Conservation (phyloP, 495 filamentous ascomycete genomes). For the Penicillium goetzii region DNA sequence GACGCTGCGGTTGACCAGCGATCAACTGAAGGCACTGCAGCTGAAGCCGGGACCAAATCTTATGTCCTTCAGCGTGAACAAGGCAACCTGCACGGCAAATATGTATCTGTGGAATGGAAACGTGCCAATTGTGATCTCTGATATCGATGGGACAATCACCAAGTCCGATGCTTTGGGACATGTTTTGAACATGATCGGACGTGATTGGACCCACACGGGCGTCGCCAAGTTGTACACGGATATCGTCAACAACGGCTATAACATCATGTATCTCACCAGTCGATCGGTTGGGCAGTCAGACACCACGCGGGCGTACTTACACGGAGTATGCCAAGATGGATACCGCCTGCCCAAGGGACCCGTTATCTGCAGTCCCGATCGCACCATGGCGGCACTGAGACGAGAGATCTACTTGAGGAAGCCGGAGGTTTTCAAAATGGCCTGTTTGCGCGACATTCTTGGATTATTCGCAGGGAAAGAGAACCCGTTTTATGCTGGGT, state of each 20-base stretch:
- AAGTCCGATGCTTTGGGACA: constrained; percentile 99
- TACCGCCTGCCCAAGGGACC: constrained; percentile 87
- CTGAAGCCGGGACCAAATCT: constrained; percentile 83
- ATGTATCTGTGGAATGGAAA: constrained; percentile 95
- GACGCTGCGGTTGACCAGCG: constrained; percentile 92
- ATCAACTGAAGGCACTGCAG: constrained; percentile 86
- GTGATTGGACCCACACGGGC: constrained; percentile 96
- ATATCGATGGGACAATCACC: constrained; percentile 98
- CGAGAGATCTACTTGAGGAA: constrained; percentile 95
- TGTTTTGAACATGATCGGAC: constrained; percentile 94
- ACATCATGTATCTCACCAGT: constrained; percentile 97
- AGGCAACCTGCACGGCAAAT: constrained; percentile 83
- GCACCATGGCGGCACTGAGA: constrained; percentile 92
- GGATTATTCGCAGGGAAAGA: constrained; percentile 79
- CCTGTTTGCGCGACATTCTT: constrained; percentile 90
- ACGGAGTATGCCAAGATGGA: constrained; percentile 85
- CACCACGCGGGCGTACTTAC: constrained; percentile 85
- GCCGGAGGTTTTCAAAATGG: constrained; percentile 99
- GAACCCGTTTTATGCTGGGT: constrained; percentile 93
- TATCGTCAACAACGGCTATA: constrained; percentile 95
- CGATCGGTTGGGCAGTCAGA: constrained; percentile 93
- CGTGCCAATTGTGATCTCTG: constrained; percentile 92
- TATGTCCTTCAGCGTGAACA: constrained; percentile 95
- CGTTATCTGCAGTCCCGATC: constrained; percentile 91
- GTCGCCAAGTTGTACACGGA: constrained; percentile 97